Evolutionary conservation across 1,284 basidiomycete genomes (phyloP).

Genomic region (Ustilago shanxiensis): DNA sequence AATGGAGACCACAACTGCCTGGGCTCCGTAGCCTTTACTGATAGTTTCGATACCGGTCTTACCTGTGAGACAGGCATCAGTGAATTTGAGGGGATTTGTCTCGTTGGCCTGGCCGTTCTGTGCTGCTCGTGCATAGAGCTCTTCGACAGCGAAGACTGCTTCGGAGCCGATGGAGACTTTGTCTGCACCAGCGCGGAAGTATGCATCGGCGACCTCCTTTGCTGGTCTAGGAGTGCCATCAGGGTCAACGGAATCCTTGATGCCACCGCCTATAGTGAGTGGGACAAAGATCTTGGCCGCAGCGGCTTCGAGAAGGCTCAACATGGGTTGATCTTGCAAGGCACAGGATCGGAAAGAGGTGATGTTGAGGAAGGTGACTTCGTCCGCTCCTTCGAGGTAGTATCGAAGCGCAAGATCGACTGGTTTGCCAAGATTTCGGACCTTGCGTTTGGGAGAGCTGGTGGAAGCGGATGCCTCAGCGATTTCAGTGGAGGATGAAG

Average conservation of each 20-base stretch:
- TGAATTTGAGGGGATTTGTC: conserved; percentile 54
- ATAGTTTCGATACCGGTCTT: conserved; percentile 92
- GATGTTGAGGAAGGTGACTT: conserved; percentile 97
- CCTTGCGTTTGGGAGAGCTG: conserved; percentile 74
- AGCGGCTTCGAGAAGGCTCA: conserved; percentile 89
- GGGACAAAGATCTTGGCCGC: conserved; percentile 95
- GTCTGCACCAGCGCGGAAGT: conserved; percentile 97
- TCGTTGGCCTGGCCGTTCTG: conserved; percentile 77
- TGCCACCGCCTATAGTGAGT: conserved; percentile 98
- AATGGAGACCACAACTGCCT: conserved; percentile 97
- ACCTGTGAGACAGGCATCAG: conserved; percentile 63
- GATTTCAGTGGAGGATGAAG: neutral
- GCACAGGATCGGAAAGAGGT: conserved; percentile 98
- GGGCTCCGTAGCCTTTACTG: conserved; percentile 88
- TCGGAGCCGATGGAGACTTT: conserved; percentile 96
- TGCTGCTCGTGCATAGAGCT: conserved; percentile 76
- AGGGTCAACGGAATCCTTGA: conserved; percentile 95
- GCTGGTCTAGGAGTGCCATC: conserved; percentile 89
- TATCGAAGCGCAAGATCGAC: conserved; percentile 90
- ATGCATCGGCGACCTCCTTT: conserved; percentile 92
- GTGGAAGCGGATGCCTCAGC: conserved; percentile 15
- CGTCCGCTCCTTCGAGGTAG: conserved; percentile 91
- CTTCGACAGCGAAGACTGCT: conserved; percentile 93
- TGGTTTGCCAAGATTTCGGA: conserved; percentile 97
- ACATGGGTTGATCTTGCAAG: conserved; percentile 96